These are phyloP conservation scores for Omphalotus guepiniiformis DNA, from an alignment of 768 basidiomycete species.

Conservation along the genomic window DNA sequence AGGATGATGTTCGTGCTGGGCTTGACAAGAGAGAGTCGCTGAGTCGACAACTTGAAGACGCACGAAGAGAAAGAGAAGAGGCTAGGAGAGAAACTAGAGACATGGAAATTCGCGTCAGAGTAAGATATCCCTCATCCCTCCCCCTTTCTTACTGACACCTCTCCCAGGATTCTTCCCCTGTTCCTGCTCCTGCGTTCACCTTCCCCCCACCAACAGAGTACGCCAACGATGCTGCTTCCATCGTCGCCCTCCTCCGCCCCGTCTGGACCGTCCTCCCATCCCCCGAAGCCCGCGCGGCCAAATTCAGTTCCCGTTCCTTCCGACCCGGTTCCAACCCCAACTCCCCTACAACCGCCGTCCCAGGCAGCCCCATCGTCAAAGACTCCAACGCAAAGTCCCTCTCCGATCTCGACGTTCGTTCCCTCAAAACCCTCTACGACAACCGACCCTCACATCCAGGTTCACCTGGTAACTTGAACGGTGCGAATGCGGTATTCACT, in stretches of 20 bases:
- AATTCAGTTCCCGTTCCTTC: slow-evolving; percentile 45
- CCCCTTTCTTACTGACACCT: not conserved
- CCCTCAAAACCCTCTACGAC: slow-evolving; percentile 80
- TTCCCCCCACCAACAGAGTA: slow-evolving; percentile 19
- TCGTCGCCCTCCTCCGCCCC: slow-evolving; percentile 61
- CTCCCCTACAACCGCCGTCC: slow-evolving; percentile 15
- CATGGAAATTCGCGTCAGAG: slow-evolving; percentile 37
- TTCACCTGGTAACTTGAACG: slow-evolving; percentile 15
- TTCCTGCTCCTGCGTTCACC: slow-evolving; percentile 22
- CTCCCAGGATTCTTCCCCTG: slow-evolving; percentile 4
- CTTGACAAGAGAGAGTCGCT: slow-evolving; percentile 45
- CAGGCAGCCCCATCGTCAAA: slow-evolving; percentile 26
- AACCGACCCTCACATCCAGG: slow-evolving; percentile 17
- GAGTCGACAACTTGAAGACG: slow-evolving; percentile 49
- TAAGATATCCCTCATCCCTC: slow-evolving; percentile 12
- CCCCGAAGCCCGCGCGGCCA: slow-evolving; percentile 73
- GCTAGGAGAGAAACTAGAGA: slow-evolving; percentile 36
- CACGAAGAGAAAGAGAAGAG: slow-evolving; percentile 47
- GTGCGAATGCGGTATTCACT: slow-evolving; percentile 38
- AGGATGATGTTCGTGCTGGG: slow-evolving; percentile 44
- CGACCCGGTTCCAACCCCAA: slow-evolving; percentile 43
- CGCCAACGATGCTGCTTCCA: slow-evolving; percentile 45
- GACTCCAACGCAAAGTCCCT: slow-evolving; percentile 43
- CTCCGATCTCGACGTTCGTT: slow-evolving; percentile 81
- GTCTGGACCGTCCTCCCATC: slow-evolving; percentile 84